A percentile compares a stretch with the other conserved stretches of the same genome.
Conservation (phyloP, 2,329 filamentous ascomycete species). For the Tolypocladium tundrense region DNA sequence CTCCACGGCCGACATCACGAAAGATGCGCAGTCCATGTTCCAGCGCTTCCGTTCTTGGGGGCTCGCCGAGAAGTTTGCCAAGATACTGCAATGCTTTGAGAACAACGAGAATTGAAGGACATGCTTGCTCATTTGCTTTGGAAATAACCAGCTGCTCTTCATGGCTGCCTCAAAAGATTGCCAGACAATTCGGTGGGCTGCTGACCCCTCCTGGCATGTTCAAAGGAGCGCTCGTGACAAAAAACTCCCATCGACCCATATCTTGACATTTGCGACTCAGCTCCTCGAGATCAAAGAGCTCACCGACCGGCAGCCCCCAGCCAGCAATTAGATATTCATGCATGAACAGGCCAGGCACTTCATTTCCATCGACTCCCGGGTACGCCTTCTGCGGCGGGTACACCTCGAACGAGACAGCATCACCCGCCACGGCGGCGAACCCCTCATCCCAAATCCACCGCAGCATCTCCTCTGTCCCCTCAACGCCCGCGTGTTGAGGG, state of each 20-base stretch:
- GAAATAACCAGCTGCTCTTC: neutral
- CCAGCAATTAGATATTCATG: slow-evolving; percentile 37
- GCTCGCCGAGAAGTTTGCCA: slow-evolving; percentile 17
- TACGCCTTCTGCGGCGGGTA: slow-evolving; percentile 20
- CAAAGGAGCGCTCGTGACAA: slow-evolving; percentile 35
- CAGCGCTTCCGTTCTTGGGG: slow-evolving; percentile 15
- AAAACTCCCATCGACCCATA: slow-evolving; percentile 36
- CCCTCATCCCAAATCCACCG: slow-evolving; percentile 35
- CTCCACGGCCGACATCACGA: slow-evolving; percentile 9
- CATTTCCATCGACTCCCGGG: slow-evolving; percentile 5
- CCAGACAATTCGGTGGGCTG: slow-evolving; percentile 33
- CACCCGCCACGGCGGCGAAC: slow-evolving; percentile 35
- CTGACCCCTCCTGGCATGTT: slow-evolving; percentile 35
- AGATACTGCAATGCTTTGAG: slow-evolving; percentile 11
- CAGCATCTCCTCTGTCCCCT: slow-evolving; percentile 21
- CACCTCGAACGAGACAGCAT: slow-evolving; percentile 32
- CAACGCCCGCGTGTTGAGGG: slow-evolving; percentile 18
- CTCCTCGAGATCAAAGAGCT: slow-evolving; percentile 23
- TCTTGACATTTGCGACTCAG: slow-evolving; percentile 40
- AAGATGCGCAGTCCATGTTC: slow-evolving; percentile 14
- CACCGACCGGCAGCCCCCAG: slow-evolving; percentile 34
- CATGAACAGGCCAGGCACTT: slow-evolving; percentile 19
- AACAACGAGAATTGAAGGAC: neutral
- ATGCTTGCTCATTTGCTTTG: neutral
- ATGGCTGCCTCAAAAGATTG: slow-evolving; percentile 23